Base-by-base conservation (phyloP, 1,284 basidiomycete species). In the Dichomitus squalens region DNA sequence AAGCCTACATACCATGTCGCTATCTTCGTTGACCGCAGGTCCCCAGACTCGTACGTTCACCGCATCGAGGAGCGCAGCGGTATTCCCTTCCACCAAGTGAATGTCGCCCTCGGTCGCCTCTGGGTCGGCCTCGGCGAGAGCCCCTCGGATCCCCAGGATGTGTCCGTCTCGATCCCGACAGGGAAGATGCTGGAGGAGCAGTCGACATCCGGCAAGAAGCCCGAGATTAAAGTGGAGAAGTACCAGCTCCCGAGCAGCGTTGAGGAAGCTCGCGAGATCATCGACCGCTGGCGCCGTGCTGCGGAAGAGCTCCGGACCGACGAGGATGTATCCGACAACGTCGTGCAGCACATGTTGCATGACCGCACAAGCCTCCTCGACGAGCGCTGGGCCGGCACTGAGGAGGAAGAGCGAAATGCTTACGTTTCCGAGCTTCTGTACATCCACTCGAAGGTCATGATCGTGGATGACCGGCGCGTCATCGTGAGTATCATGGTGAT, bases 391-490 rank as follows among this genome's bases (percentile, higher is more conserved):
- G 65, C 86, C 46, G 95, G 93, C 1, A 85, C 80, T 1, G 84
- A 89, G 66, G 84, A 90, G 63, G 93, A 95, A 70, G 95, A 98
- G 76, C 75, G 87, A 57, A 79, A 86, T 63, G 85, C 87, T 77
- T 93, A 66, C 64, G 86, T 95, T 20, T 88, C 92, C 9, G 92
- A 96, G 77, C 71, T 93, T 64, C 73, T 91, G 18, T 90, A 92
- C 67, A 92, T 93, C 60, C 89, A 93, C 70, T 85, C 83, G 31
- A 91, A 93, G 75, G 68, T 96, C 23, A 95, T 97, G 94, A 93
- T 97, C 58, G 92, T 96, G 21, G 95, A 98, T 68, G 95, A 97
- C 71, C 80, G 85, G 18, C 80, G 87, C 35, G 92, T 96, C 36
- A 92, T 97, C 65, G 90, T 92, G 64, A 59, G 89, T 79, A 11